Evolutionary conservation across 331 rosid species (phyloP).

Genomic region (Pyrus hybrid): DNA sequence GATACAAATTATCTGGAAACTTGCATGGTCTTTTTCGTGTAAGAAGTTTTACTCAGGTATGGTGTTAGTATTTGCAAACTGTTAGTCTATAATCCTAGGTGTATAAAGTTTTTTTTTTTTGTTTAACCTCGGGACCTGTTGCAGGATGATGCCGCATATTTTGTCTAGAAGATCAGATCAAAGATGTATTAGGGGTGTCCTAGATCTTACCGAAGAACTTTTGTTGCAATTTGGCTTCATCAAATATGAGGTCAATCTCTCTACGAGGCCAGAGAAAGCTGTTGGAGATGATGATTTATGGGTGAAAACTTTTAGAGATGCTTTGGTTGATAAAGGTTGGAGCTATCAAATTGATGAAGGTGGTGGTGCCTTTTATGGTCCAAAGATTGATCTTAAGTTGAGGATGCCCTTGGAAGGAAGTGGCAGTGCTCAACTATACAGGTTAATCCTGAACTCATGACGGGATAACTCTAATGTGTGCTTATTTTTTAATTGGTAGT

Average conservation of each 20-base stretch:
- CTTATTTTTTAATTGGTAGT: neutral
- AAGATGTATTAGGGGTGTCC: conserved; percentile 86
- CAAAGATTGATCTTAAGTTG: conserved; percentile 95
- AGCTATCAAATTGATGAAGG: conserved; percentile 83
- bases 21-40: too few species aligned
- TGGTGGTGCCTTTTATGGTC: too few species aligned
- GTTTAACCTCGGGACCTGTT: conserved; percentile 21
- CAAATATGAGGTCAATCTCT: conserved; percentile 87
- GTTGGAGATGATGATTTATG: conserved; percentile 83
- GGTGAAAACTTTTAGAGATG: conserved; percentile 51
- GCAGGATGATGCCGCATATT: conserved; percentile 97
- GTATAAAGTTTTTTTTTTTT: neutral
- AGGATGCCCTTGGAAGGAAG: conserved; percentile 98
- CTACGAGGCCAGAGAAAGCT: conserved; percentile 22
- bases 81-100: neutral
- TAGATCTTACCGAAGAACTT: conserved; percentile 78
- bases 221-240: conserved; percentile 77
- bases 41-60: too few species aligned
- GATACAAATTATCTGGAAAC: too few species aligned
- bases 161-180: conserved; percentile 85
- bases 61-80: too few species aligned
- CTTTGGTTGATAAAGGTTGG: conserved; percentile 91
- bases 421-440: conserved; percentile 99
- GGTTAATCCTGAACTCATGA: conserved; percentile 36
- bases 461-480: neutral